These are phyloP conservation scores for Sporisorium scitamineum DNA, from an alignment of 1,284 basidiomycete species.

Conservation along the genomic window DNA sequence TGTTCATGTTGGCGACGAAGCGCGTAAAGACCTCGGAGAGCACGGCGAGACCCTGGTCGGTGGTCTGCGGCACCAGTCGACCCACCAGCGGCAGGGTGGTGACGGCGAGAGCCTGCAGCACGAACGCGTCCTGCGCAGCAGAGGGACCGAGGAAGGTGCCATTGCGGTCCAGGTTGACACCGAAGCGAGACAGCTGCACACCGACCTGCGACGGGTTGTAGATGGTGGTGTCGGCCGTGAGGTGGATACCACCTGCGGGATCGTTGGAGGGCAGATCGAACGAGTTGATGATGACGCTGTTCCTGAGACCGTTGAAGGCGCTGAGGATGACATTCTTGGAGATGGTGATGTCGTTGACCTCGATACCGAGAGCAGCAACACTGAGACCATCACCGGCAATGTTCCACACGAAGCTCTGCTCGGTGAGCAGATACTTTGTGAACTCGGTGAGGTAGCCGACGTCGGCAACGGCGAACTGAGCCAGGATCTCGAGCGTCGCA, in stretches of 20 bases:
- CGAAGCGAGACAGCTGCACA: constrained; percentile 76
- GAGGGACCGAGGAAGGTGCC: constrained; percentile 76
- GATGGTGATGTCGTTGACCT: constrained; percentile 75
- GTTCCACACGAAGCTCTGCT: constrained; percentile 80
- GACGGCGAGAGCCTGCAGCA: constrained; percentile 75
- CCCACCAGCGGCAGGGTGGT: constrained; percentile 76
- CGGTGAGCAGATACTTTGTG: constrained; percentile 77
- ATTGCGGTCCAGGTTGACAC: constrained; percentile 76
- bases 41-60: constrained; percentile 73
- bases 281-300: constrained; percentile 76
- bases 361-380: constrained; percentile 71
- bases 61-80: constrained; percentile 77
- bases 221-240: constrained; percentile 77
- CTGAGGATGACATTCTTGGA: constrained; percentile 78
- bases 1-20: constrained; percentile 79
- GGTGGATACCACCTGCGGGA: constrained; percentile 79
- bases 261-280: constrained; percentile 82
- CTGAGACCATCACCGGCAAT: constrained; percentile 79
- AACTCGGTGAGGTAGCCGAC: constrained; percentile 77
- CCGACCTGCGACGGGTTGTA: constrained; percentile 83
- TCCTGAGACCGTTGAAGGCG: constrained; percentile 79
- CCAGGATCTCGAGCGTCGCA: constrained; percentile 74
- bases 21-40: constrained; percentile 80
- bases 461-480: constrained; percentile 76
- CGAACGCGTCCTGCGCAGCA: constrained; percentile 73